Evolutionary conservation across 1,284 basidiomycete species (phyloP), one percentile per base, ranked within the genome.

Genomic region (Sutorius eximius): DNA sequence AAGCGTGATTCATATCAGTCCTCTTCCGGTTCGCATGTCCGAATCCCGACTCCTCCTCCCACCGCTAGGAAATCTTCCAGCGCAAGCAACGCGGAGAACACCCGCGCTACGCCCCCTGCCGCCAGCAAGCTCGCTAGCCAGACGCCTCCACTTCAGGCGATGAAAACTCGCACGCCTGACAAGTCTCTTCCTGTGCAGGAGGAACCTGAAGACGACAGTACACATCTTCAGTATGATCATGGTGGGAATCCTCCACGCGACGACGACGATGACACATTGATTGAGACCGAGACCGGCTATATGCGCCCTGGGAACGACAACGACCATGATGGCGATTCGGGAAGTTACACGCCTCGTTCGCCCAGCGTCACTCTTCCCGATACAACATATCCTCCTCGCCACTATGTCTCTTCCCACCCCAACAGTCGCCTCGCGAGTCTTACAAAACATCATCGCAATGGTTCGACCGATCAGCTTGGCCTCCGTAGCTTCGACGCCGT

Each of bases 111-210:
- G 15, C 73, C 78, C 20, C 78, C 78, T n/a, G 68, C 71, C 2
- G 64, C 60, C 38, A 69, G 66, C 56, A 77, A 74, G 50, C 71
- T 79, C 51, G 71, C 77, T 38, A 80, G 73, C 41, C 82, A 85
- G 61, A 82, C 83, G 0, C 82, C 84, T 0, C 83, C 85, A 7
- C 59, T 78, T 43, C 83, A 82, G 60, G 68, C 78, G 6, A 75
- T 79, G 61, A 76, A 77, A 56, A 75, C 77, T 3, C 82, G 85
- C 33, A 83, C 82, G n/a, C 83, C 87, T 2, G 87, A 88, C 66
- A 78, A 85, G 45, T 87, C 87, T 32, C 75, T 91, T 27, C 89
- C 88, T 7, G 80, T 90, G 3, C 87, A 91, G 68, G 87, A 90
- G 66, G 87, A 90, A 60, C 76, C 79, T 27, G 87, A 89, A 61